Evolutionary conservation across 2,329 filamentous ascomycete genomes (phyloP).

Genomic region (Penicillium nordicum): DNA sequence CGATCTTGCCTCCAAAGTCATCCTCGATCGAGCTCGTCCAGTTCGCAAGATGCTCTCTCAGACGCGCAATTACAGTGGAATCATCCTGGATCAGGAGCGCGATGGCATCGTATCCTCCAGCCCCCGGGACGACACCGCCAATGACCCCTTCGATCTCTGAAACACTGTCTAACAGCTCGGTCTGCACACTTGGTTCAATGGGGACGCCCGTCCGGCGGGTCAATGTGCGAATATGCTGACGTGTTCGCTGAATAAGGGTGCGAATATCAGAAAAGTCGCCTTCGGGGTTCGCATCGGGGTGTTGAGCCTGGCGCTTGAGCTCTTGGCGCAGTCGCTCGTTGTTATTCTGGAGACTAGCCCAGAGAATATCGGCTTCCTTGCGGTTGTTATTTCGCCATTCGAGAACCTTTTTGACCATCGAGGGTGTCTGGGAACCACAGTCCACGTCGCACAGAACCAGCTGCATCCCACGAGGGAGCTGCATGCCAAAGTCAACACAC

Average conservation of each 20-base stretch:
- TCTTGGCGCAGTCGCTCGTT: slow-evolving; percentile 69
- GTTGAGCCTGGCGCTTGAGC: slow-evolving; percentile 54
- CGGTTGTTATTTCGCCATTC: slow-evolving; percentile 69
- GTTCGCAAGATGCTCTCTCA: slow-evolving; percentile 60
- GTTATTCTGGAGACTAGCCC: slow-evolving; percentile 68
- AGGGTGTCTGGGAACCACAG: slow-evolving; percentile 86
- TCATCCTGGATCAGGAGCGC: slow-evolving; percentile 75
- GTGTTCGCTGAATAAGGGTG: slow-evolving; percentile 50
- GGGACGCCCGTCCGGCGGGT: slow-evolving; percentile 70
- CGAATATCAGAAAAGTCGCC: slow-evolving; percentile 54
- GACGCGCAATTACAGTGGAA: slow-evolving; percentile 55
- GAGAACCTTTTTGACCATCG: slow-evolving; percentile 92
- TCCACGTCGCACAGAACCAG: slow-evolving; percentile 95
- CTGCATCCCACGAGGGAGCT: slow-evolving; percentile 68
- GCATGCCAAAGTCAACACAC: slow-evolving; percentile 65
- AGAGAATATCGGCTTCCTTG: slow-evolving; percentile 65
- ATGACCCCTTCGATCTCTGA: slow-evolving; percentile 71
- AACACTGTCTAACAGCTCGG: slow-evolving; percentile 74
- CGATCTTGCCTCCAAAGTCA: slow-evolving; percentile 46
- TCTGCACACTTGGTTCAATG: slow-evolving; percentile 86
- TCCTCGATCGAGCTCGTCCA: slow-evolving; percentile 58
- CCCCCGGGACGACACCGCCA: slow-evolving; percentile 88
- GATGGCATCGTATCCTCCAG: slow-evolving; percentile 89
- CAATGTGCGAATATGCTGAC: slow-evolving; percentile 70
- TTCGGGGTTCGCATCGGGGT: slow-evolving; percentile 38